Evolutionary conservation across 805 yeast species (phyloP).

Genomic region (Yamadazyma paraphyllophila): DNA sequence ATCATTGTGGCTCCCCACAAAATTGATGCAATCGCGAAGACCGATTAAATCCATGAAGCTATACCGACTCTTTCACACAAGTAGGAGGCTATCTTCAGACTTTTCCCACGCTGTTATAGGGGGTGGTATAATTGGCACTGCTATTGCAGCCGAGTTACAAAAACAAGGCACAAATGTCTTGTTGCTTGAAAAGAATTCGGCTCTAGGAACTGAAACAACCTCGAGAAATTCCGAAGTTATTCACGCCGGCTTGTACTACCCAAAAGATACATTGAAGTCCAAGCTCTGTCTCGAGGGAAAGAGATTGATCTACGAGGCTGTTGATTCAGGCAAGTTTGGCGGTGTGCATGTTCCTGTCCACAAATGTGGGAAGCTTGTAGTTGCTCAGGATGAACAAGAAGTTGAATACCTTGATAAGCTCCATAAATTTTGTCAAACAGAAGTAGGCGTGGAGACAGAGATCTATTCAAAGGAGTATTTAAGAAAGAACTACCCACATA

Average conservation of each 20-base stretch:
- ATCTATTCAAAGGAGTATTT: slow-evolving; percentile 50
- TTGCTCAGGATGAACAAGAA: slow-evolving; percentile 73
- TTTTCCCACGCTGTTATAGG: slow-evolving; percentile 76
- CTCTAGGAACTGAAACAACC: slow-evolving; percentile 76
- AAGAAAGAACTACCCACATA: slow-evolving; percentile 57
- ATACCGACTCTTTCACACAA: not conserved
- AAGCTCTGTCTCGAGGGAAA: slow-evolving; percentile 75
- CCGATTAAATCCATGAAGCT: not conserved
- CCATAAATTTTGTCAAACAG: slow-evolving; percentile 44
- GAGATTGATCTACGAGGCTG: slow-evolving; percentile 58
- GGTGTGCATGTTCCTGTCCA: slow-evolving; percentile 45
- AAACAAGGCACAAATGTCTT: slow-evolving; percentile 51
- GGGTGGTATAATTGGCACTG: slow-evolving; percentile 82
- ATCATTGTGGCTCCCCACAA: not conserved
- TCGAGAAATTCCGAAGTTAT: slow-evolving; percentile 91
- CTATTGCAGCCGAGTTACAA: slow-evolving; percentile 70
- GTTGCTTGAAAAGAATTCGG: slow-evolving; percentile 64
- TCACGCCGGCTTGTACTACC: slow-evolving; percentile 88
- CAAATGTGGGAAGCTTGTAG: slow-evolving; percentile 81
- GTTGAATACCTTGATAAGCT: slow-evolving; percentile 55
- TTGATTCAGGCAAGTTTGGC: slow-evolving; percentile 22
- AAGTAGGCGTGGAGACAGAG: slow-evolving; percentile 55
- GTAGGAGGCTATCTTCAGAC: slow-evolving; percentile 28
- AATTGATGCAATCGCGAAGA: not conserved
- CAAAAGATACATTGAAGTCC: slow-evolving; percentile 63